Percentiles rank a stretch among this genome's conserved stretches.
Conservation (phyloP, 2,329 filamentous ascomycete genomes). For the Colletotrichum ledebouriae region DNA sequence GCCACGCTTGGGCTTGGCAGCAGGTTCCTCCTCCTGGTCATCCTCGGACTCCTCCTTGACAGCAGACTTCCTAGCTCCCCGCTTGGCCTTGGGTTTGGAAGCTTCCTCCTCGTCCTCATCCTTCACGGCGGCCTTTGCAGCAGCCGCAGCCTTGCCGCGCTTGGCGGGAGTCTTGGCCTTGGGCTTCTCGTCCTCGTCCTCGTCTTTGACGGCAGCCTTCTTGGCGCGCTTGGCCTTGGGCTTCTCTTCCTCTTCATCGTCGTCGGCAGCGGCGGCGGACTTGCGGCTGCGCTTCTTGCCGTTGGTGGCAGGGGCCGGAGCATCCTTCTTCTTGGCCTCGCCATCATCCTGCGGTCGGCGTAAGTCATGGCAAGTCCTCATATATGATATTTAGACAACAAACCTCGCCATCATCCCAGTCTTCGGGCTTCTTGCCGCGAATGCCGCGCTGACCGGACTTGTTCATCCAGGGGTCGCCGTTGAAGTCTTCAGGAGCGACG, state of each 20-base stretch:
- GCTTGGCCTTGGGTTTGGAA: conserved; percentile 43
- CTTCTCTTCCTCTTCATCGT: conserved; percentile 38
- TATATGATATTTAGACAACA: not conserved
- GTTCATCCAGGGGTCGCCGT: conserved; percentile 83
- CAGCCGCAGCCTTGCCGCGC: conserved; percentile 31
- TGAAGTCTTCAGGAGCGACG: conserved; percentile 89
- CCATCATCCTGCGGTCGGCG: conserved; percentile 49
- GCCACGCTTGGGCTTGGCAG: conserved; percentile 51
- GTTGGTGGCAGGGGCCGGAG: conserved; percentile 35
- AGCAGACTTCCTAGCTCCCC: conserved; percentile 32
- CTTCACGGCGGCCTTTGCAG: conserved; percentile 41
- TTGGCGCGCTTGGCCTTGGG: conserved; percentile 45
- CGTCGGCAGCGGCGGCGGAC: conserved; percentile 33
- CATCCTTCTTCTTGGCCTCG: conserved; percentile 1
- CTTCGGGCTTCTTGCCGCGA: conserved; percentile 57
- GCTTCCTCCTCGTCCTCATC: conserved; percentile 45
- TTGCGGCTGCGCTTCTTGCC: conserved; percentile 43
- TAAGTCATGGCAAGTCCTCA: not conserved
- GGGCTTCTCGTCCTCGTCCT: conserved; percentile 45
- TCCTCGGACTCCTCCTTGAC: conserved; percentile 35
- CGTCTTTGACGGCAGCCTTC: conserved; percentile 44
- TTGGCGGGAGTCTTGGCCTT: conserved; percentile 51
- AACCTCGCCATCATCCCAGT: conserved; percentile 44
- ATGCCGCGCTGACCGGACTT: conserved; percentile 76
- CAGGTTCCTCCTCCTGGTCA: conserved; percentile 49